Evolutionary conservation across 2,329 filamentous ascomycete species (phyloP), one percentile per base, ranked within the genome.

Genomic region (Alternaria brassicae): DNA sequence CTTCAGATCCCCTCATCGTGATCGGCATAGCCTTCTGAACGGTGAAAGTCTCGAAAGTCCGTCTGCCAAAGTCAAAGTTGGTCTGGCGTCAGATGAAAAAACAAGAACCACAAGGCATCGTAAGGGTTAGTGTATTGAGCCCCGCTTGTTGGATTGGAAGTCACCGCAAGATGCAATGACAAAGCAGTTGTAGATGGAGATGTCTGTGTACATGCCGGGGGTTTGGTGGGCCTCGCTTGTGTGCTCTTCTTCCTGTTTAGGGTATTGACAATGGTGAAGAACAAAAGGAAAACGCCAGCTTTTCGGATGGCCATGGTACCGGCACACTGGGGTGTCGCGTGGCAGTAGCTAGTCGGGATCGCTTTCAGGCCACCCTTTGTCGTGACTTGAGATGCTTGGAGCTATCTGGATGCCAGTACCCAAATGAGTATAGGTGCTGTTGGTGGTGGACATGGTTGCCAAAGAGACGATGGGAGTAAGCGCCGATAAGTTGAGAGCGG

Each of bases 401-500:
- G 30, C 30, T 21, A 21, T 55, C 13, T 32, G 25, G 25, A 32
- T 28, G 40, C 15, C 34, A 51, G n/a, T 28, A 54, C 15, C 50
- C 25, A 47, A 56, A 51, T 25, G 39, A 56, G 58, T 53, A 40
- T 54, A 57, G 60, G 52, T 55, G 51, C 27, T 13, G 61, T 61
- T 70, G 67, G 58, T 64, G 52, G 56, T 65, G 58, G 53, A 49
- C 56, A 40, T 21, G 5, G 37, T 58, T 62, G 55, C 69, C 71
- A 72, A 62, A 68, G 64, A 68, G 40, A 60, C 58, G 45, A 59
- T 45, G 28, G 51, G 57, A 61, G 45, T 72, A 73, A 68, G 71
- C 71, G 71, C 71, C 68, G 65, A 60, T 48, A 45, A 54, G 21
- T 21, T 58, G 56, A 62, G 63, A 60, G 61, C 52, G 56, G 50